Evolutionary conservation across 2,329 filamentous ascomycete species (phyloP).

Genomic region (Tolypocladium sp.): DNA sequence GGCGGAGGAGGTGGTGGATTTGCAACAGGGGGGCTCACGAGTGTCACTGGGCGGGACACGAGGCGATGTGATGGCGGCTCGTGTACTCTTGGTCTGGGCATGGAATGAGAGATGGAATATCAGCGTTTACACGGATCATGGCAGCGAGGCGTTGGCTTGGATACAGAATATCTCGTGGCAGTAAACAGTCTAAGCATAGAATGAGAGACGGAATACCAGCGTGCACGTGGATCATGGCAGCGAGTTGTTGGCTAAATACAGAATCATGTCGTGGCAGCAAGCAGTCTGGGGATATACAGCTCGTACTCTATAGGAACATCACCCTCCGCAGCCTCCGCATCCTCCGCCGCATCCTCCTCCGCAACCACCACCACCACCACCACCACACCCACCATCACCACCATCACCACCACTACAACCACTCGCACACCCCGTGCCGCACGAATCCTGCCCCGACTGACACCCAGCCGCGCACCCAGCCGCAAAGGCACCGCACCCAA

Average conservation of each 20-base stretch:
- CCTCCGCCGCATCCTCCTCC: constrained; percentile 12
- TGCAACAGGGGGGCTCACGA: constrained; percentile 5
- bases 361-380: neutral
- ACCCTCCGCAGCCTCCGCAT: constrained; percentile 7
- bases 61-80: neutral
- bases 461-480: constrained; percentile 9
- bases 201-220: too few species aligned
- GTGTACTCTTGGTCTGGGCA: too few species aligned
- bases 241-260: too few species aligned
- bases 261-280: neutral
- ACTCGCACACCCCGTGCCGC: constrained; percentile 13
- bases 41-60: constrained; percentile 9
- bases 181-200: too few species aligned
- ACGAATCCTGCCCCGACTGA: constrained; percentile 9
- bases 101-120: too few species aligned
- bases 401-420: constrained; percentile 3
- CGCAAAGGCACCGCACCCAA: constrained; percentile 9
- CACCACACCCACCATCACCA: constrained; percentile 4
- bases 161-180: too few species aligned
- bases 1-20: constrained; percentile 8
- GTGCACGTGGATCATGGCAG: too few species aligned
- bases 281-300: neutral
- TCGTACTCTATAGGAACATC: too few species aligned
- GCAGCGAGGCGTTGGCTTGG: too few species aligned
- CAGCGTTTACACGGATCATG: too few species aligned